A percentile compares a stretch with the other conserved stretches of the same genome.
phyloP scores from a whole-genome alignment of 2,329 filamentous ascomycete species.

The Sphaerulina populicola region DNA sequence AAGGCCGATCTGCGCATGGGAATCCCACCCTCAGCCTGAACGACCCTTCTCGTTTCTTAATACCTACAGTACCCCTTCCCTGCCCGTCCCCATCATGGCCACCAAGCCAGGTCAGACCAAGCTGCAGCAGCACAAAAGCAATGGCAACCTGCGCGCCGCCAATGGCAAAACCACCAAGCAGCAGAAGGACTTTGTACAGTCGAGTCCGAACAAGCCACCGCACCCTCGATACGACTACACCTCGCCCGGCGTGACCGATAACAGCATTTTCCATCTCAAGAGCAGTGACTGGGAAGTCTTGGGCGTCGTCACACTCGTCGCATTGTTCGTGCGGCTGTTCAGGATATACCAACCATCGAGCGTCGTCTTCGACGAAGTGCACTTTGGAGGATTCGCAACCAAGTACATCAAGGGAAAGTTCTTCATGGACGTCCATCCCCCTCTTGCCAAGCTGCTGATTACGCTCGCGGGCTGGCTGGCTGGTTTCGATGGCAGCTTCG shows the following conservation, averaged over 20 bases:
- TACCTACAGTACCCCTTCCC: background rate
- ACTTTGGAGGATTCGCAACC: conserved; percentile 95
- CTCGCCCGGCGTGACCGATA: conserved; percentile 72
- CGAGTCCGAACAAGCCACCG: conserved; percentile 30
- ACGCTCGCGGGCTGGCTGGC: conserved; percentile 90
- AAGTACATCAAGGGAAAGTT: conserved; percentile 99
- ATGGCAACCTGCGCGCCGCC: conserved; percentile 10
- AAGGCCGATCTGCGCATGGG: background rate
- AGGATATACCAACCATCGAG: conserved; percentile 93
- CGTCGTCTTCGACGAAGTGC: conserved; percentile 98
- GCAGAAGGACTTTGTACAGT: conserved; percentile 19
- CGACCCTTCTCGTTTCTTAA: background rate
- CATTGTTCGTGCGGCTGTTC: conserved; percentile 75
- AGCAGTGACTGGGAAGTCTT: conserved; percentile 74
- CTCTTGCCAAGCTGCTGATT: conserved; percentile 91
- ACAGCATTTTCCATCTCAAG: conserved; percentile 85
- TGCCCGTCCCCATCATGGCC: conserved; percentile 16
- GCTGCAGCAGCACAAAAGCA: conserved; percentile 10
- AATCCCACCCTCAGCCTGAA: background rate
- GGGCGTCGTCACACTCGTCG: conserved; percentile 62
- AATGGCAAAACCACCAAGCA: conserved; percentile 14
- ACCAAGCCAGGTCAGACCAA: conserved; percentile 15
- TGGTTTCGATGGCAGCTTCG: conserved; percentile 90
- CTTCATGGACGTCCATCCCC: conserved; percentile 99
- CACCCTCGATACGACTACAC: conserved; percentile 50